Percentiles rank a stretch among this genome's conserved stretches.
Evolutionary conservation across 768 basidiomycete genomes (phyloP).

Genomic region (Chalciporus chontae): DNA sequence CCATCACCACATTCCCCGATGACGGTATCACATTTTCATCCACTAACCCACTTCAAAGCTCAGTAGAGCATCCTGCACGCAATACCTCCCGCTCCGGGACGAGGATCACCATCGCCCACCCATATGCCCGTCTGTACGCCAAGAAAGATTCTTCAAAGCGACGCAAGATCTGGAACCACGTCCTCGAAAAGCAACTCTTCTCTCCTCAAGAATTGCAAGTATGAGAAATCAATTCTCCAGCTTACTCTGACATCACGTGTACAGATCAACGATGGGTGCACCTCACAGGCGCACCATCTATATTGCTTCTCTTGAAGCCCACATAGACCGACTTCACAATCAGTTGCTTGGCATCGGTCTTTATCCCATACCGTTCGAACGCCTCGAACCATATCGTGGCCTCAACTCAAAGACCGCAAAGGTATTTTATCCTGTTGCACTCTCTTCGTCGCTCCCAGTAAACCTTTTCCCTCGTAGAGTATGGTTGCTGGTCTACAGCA

Average conservation of each 20-base stretch:
- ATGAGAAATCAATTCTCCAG: neutral
- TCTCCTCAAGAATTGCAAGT: conserved; percentile 62
- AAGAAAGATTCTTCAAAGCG: conserved; percentile 63
- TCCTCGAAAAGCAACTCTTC: conserved; percentile 70
- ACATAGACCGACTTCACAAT: conserved; percentile 64
- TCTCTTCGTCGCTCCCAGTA: neutral
- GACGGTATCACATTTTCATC: conserved; percentile 20
- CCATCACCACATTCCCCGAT: conserved; percentile 18
- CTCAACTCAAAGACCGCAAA: conserved; percentile 77
- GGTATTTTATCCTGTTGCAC: conserved; percentile 33
- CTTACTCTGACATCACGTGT: neutral
- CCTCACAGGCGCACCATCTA: conserved; percentile 69
- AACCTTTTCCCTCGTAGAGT: conserved; percentile 40
- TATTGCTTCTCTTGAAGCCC: conserved; percentile 67
- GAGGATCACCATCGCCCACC: conserved; percentile 48
- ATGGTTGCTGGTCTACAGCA: conserved; percentile 71
- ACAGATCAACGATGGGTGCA: conserved; percentile 61
- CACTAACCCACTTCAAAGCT: neutral
- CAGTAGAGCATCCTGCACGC: conserved; percentile 15
- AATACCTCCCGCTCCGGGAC: conserved; percentile 14
- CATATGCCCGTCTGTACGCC: conserved; percentile 66
- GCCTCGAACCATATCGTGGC: conserved; percentile 61
- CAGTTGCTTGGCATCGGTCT: conserved; percentile 51
- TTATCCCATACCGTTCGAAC: conserved; percentile 53
- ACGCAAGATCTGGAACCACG: conserved; percentile 75